phyloP scores from a whole-genome alignment of 2,329 filamentous ascomycete species.

The Nemania abortiva region DNA sequence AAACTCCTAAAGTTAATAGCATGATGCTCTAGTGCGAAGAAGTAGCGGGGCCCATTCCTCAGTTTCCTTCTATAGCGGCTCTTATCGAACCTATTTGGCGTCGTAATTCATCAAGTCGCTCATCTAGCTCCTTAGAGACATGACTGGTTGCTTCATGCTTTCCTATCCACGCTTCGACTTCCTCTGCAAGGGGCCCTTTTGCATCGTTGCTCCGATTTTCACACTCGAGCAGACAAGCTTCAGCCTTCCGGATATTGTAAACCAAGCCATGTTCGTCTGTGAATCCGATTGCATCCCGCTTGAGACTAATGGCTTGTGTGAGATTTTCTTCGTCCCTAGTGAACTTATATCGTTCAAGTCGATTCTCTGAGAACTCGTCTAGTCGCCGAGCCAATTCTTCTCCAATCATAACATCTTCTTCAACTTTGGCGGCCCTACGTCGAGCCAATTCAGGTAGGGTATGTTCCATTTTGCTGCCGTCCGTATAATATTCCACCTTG shows the following conservation, averaged over 20 bases:
- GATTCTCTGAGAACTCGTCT: neutral
- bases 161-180: neutral
- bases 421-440: too few relatives aligned
- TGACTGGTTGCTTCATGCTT: neutral
- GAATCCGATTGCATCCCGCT: neutral
- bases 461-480: too few relatives aligned
- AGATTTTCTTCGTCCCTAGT: neutral
- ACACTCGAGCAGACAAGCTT: neutral
- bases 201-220: neutral
- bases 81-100: neutral
- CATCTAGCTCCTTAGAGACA: neutral
- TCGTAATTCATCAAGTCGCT: neutral
- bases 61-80: neutral
- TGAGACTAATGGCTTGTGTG: neutral
- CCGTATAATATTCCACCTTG: too few relatives aligned
- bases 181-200: neutral
- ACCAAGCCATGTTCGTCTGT: neutral
- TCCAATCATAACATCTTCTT: neutral
- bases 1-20: too few relatives aligned
- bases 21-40: too few relatives aligned
- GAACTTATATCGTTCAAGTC: neutral
- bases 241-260: neutral
- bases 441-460: too few relatives aligned
- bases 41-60: too few relatives aligned
- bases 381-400: neutral